Evolutionary conservation across 441 rosid genomes (phyloP).

Genomic region (Erysimum pusillum): DNA sequence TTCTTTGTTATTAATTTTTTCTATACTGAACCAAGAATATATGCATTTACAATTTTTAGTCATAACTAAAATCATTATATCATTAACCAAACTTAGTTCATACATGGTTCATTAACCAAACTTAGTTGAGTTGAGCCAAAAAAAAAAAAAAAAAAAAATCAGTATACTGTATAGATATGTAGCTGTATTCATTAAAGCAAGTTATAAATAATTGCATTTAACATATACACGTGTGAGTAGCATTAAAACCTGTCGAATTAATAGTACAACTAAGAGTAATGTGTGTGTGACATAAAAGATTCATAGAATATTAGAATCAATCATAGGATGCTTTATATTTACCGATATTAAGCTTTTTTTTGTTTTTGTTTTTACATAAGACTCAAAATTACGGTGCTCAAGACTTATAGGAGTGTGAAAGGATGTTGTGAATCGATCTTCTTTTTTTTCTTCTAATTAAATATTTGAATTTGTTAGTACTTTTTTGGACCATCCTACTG

Average conservation of each 20-base stretch:
- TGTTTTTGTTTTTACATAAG: background rate
- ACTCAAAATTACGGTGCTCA: constrained; percentile 29
- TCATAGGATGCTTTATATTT: constrained; percentile 3
- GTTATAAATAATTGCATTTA: constrained; percentile 21
- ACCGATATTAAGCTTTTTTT: background rate
- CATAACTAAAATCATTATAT: background rate
- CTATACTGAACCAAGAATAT: background rate
- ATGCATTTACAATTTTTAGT: background rate
- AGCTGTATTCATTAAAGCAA: background rate
- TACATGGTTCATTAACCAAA: too few relatives aligned
- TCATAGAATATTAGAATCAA: constrained; percentile 7
- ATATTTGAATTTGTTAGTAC: constrained; percentile 15
- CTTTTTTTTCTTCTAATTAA: background rate
- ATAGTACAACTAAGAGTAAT: constrained; percentile 4
- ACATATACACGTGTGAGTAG: constrained; percentile 20
- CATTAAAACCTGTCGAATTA: constrained; percentile 13
- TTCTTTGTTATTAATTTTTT: background rate
- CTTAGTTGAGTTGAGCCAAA: too few relatives aligned
- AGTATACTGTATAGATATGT: too few relatives aligned
- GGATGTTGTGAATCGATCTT: background rate
- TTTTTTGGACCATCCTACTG: constrained; percentile 38
- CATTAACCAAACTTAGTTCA: too few relatives aligned
- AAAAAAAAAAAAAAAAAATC: too few relatives aligned
- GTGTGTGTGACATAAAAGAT: constrained; percentile 14
- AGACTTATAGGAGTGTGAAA: background rate